Base-by-base conservation (phyloP, 306 rosid species). In the Pterocarpus santalinus region DNA sequence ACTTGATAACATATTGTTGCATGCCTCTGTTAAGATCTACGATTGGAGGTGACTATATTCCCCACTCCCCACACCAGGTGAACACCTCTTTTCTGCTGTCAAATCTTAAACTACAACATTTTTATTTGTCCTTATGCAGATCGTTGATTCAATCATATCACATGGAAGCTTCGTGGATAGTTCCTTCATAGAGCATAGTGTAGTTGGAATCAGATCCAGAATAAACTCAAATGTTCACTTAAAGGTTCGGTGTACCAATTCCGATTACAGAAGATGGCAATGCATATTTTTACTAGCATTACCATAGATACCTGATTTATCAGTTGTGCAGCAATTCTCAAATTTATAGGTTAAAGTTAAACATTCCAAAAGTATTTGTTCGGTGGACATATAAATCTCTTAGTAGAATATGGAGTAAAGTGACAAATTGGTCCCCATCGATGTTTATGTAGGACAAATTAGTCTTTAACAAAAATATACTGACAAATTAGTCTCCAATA, bases 151-250 rank as follows among this genome's bases (percentile, higher is more conserved):
- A 56, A 95, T 95, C 79, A 71, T 95, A 79, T 89, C 97, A 35
- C 99, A 91, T 69, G 98, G 99, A 83, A 95, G 97, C 94, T 95
- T 95, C 86, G 85, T 95, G 85, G 88, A 84, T 16, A 80, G 86
- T 71, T 58, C 94, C 81, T 73, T 88, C 66, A 93, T 95, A 70
- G 99, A 93, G 92, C 99, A 93, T 43, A 91, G 95, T 72, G 97
- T 95, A 17, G 88, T 95, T 72, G 99, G 99, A 57, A 93, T 93
- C 80, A 82, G 98, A 84, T 95, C 98, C 86, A 84, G 94, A 89
- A 89, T 95, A 75, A 89, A 88, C 80, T 85, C 95, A 43, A 88
- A 91, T 15, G 95, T 82, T 67, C 95, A 91, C 84, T 84, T 95
- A 69, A 95, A 95, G 97, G 99, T 95, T 74, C 47, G 90, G 77